A percentile compares a stretch with the other conserved stretches of the same genome.
These are phyloP conservation scores for Chalaropsis ovoidea DNA, from an alignment of 2,329 filamentous ascomycete genomes.

Conservation along the genomic window DNA sequence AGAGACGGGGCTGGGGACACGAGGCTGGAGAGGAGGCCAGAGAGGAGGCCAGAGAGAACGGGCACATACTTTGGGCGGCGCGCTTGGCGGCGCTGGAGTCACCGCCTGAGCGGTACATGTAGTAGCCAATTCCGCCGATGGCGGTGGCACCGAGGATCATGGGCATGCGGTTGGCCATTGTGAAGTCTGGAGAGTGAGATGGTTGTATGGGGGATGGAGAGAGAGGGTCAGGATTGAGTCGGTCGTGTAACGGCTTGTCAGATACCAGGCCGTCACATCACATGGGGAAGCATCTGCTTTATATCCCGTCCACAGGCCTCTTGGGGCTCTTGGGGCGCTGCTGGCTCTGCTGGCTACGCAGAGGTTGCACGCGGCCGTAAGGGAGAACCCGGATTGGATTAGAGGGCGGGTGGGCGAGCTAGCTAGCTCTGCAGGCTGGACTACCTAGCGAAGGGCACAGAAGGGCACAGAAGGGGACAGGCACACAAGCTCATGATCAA, in stretches of 20 bases:
- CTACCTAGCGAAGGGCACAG: no score
- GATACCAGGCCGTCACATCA: not conserved
- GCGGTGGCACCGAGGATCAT: constrained; percentile 50
- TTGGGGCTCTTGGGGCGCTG: not conserved
- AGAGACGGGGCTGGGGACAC: not conserved
- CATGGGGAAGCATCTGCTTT: not conserved
- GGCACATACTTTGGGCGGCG: constrained; percentile 57
- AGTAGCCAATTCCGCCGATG: constrained; percentile 68
- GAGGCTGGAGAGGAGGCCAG: not conserved
- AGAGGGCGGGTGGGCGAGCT: not conserved
- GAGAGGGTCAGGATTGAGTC: not conserved
- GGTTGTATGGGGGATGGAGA: not conserved
- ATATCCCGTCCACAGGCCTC: not conserved
- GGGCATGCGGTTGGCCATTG: constrained; percentile 41
- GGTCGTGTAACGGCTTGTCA: not conserved
- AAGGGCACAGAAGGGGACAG: not conserved
- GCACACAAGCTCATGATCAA: not conserved
- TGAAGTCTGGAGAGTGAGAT: constrained; percentile 24
- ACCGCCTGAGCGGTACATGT: constrained; percentile 80
- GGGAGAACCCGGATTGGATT: not conserved
- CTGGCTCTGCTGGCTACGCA: not conserved
- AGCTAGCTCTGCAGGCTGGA: no score
- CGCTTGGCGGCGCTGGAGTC: constrained; percentile 58
- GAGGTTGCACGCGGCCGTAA: not conserved
- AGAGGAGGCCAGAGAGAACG: not conserved